Evolutionary conservation across 371 early-diverging fungal genomes (phyloP), one percentile per base, ranked within the genome.

Genomic region (Syncephalis plumigaleata): DNA sequence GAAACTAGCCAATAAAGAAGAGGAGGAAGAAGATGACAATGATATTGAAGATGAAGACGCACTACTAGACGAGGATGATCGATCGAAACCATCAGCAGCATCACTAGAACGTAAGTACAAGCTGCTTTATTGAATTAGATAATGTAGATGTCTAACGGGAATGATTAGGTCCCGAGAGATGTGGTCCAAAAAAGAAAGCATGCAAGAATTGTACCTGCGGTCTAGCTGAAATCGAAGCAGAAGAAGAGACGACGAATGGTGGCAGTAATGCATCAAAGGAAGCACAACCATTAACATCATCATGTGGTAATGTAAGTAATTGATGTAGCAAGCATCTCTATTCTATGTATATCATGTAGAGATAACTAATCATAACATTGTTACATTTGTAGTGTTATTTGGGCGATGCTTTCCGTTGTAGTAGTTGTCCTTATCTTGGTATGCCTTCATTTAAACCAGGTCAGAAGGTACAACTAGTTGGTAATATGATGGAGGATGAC

Each of bases 321-420:
- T 58, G 56, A 60, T 31, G 5, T 40, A 17, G 15, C 11, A 20
- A 36, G n/a, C 15, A 45, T 46, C 50, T 23, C 11, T 46, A 39
- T 45, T 45, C 25, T 21, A 20, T n/a, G n/a, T n/a, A n/a, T n/a
- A n/a, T n/a, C n/a, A n/a, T n/a, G n/a, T n/a, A n/a, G n/a, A n/a
- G n/a, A n/a, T 31, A 7, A 15, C 21, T 42, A 43, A 21, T 45
- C 3, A 23, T 48, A 9, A 36, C 23, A 21, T 21, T 38, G 25
- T 63, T 45, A 16, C 77, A 74, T 57, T 74, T 77, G 26, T 75
- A 82, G 74, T 99, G 99, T 65, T 86, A 87, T 49, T 66, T 98
- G 26, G 99, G 99, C 13, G 99, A 99, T 73, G 98, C 98, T 8
- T 99, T 98, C 75, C 78, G 99, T 47, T 99, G 99, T 67, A 70